phyloP scores from a whole-genome alignment of 2,329 filamentous ascomycete genomes.

The Xylariaceae sp. region DNA sequence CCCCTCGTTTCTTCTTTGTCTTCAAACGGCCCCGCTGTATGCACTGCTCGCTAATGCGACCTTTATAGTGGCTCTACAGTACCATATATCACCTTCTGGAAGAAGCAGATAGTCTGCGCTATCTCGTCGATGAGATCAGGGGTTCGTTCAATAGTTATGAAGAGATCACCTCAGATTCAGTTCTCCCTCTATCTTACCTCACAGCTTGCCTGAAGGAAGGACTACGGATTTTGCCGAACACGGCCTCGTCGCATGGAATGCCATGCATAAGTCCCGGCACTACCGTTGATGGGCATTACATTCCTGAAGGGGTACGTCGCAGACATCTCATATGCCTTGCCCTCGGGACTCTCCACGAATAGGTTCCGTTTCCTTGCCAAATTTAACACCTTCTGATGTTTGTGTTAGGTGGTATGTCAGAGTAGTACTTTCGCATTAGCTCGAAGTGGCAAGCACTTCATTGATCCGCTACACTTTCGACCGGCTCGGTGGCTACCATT shows the following conservation, averaged over 20 bases:
- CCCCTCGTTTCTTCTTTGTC: too few relatives aligned
- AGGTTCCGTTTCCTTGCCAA: too few relatives aligned
- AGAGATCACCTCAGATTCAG: slow-evolving; percentile 26
- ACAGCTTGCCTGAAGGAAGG: slow-evolving; percentile 34
- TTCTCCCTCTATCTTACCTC: slow-evolving; percentile 30
- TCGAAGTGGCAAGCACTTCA: slow-evolving; percentile 1
- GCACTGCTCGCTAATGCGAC: too few relatives aligned
- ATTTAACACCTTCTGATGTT: too few relatives aligned
- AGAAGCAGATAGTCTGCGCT: slow-evolving; percentile 21
- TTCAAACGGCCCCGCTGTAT: too few relatives aligned
- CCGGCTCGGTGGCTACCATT: slow-evolving; percentile 2
- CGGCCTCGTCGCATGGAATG: neutral
- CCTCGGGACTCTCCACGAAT: too few relatives aligned
- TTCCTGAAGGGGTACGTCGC: neutral
- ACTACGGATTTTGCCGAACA: slow-evolving; percentile 26
- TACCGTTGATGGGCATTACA: neutral
- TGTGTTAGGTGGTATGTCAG: slow-evolving; percentile 15
- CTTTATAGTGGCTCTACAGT: slow-evolving; percentile 12
- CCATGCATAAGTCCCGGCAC: neutral
- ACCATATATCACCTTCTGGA: slow-evolving; percentile 21
- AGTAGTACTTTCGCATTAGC: neutral
- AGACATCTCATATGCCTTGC: too few relatives aligned
- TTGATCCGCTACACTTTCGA: neutral
- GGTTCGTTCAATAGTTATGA: slow-evolving; percentile 25
- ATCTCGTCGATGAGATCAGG: slow-evolving; percentile 33